phyloP scores from a whole-genome alignment of 495 filamentous ascomycete genomes.

The Lindgomyces ingoldianus region DNA sequence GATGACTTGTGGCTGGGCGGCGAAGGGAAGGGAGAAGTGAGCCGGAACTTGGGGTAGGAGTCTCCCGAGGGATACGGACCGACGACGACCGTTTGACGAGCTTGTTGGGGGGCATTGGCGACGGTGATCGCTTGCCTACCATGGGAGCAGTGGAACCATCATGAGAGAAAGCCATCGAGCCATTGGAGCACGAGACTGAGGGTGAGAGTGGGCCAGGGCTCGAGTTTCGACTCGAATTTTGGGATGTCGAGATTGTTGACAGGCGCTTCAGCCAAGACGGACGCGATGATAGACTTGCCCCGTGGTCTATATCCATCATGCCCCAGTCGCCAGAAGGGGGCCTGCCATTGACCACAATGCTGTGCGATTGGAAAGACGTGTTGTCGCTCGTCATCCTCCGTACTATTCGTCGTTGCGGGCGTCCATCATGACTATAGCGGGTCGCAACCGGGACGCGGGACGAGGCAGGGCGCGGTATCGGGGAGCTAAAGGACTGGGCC shows the following conservation, averaged over 20 bases:
- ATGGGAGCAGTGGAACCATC: constrained; percentile 67
- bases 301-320: constrained; percentile 43
- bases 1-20: constrained; percentile 84
- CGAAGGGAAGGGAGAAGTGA: constrained; percentile 62
- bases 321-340: constrained; percentile 14
- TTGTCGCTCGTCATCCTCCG: constrained; percentile 35
- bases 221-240: constrained; percentile 66
- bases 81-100: constrained; percentile 81
- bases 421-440: constrained; percentile 31
- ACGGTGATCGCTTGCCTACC: constrained; percentile 50
- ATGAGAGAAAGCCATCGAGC: constrained; percentile 54
- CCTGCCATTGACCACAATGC: constrained; percentile 14
- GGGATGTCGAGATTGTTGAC: constrained; percentile 68
- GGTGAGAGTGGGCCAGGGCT: constrained; percentile 68
- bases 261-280: constrained; percentile 77
- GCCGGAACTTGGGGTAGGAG: constrained; percentile 48
- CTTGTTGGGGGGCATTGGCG: constrained; percentile 70
- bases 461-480: constrained; percentile 18
- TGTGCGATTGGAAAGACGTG: background rate
- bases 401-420: constrained; percentile 23
- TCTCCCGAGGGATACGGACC: constrained; percentile 52
- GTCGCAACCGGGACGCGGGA: constrained; percentile 23
- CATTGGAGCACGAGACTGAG: constrained; percentile 69
- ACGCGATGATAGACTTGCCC: constrained; percentile 56
- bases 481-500: constrained; percentile 21